phyloP scores from a whole-genome alignment of 1,284 basidiomycete genomes.

The Mycena sp. region DNA sequence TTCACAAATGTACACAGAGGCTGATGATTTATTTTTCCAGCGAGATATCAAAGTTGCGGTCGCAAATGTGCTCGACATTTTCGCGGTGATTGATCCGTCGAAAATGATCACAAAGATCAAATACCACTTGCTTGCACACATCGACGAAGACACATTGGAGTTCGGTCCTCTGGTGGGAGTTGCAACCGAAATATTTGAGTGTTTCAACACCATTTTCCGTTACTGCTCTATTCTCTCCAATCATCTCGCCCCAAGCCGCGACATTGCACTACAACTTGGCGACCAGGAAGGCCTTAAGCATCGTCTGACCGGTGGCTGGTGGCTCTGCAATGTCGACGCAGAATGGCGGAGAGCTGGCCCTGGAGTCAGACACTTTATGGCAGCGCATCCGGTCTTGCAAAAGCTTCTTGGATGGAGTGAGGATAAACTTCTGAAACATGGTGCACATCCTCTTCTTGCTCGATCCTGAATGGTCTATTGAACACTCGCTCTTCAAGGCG shows the following conservation, averaged over 20 bases:
- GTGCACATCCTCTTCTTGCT: no score
- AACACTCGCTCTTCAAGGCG: no score
- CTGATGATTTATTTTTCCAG: no score
- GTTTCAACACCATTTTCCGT: slow-evolving; percentile 38
- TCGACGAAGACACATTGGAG: slow-evolving; percentile 29
- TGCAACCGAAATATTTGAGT: slow-evolving; percentile 35
- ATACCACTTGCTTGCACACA: slow-evolving; percentile 44
- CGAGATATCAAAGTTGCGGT: slow-evolving; percentile 38
- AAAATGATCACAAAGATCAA: no score
- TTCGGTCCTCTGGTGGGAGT: slow-evolving; percentile 34
- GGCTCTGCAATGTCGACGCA: slow-evolving; percentile 1
- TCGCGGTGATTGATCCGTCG: slow-evolving; percentile 30
- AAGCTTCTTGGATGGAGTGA: slow-evolving; percentile 16
- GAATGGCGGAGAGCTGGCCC: slow-evolving; percentile 12
- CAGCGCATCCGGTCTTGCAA: slow-evolving; percentile 13
- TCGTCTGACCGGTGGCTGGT: slow-evolving; percentile 28
- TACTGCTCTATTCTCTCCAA: slow-evolving; percentile 37
- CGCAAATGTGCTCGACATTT: slow-evolving; percentile 45
- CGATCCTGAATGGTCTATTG: no score
- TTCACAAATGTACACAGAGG: no score
- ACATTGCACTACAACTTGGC: slow-evolving; percentile 33
- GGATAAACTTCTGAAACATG: neutral
- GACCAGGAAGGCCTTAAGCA: slow-evolving; percentile 32
- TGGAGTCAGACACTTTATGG: slow-evolving; percentile 6
- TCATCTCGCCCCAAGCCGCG: slow-evolving; percentile 37